Evolutionary conservation across 352 stramenopile genomes (phyloP).

Genomic region (Phytophthora uliginosa): DNA sequence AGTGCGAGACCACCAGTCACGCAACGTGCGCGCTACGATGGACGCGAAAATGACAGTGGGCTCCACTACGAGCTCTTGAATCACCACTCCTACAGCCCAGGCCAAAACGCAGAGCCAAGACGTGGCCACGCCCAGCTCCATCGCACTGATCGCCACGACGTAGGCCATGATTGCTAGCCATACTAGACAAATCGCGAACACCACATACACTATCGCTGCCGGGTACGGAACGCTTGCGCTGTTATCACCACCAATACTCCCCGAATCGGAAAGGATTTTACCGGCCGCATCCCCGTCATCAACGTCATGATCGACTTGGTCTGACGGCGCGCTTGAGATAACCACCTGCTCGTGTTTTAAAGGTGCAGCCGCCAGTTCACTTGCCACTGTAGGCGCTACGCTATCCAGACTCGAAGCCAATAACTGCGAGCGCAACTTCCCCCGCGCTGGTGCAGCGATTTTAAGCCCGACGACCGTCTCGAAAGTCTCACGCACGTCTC

Average conservation of each 20-base stretch:
- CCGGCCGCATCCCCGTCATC: background rate
- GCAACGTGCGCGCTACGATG: conserved; percentile 63
- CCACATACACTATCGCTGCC: conserved; percentile 66
- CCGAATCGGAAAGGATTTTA: background rate
- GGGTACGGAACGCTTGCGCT: conserved; percentile 66
- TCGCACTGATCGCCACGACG: conserved; percentile 51
- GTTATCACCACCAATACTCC: conserved; percentile 9
- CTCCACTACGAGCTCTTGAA: conserved; percentile 67
- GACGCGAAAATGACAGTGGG: conserved; percentile 56
- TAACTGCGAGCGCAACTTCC: conserved; percentile 75
- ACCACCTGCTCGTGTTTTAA: conserved; percentile 23
- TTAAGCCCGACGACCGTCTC: conserved; percentile 80
- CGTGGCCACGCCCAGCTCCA: conserved; percentile 54
- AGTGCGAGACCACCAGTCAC: conserved; percentile 67
- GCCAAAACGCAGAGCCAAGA: conserved; percentile 65
- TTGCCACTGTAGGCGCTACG: conserved; percentile 57
- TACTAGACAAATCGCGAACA: conserved; percentile 50
- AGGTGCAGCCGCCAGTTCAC: conserved; percentile 48
- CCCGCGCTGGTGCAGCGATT: conserved; percentile 70
- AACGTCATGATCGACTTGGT: background rate
- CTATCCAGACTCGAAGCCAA: conserved; percentile 64
- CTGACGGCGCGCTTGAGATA: conserved; percentile 1
- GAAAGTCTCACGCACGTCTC: conserved; percentile 64
- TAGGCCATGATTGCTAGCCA: conserved; percentile 61
- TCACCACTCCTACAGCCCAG: conserved; percentile 52